phyloP scores from a whole-genome alignment of 2,329 filamentous ascomycete genomes.

The Boeremia lycopersici region DNA sequence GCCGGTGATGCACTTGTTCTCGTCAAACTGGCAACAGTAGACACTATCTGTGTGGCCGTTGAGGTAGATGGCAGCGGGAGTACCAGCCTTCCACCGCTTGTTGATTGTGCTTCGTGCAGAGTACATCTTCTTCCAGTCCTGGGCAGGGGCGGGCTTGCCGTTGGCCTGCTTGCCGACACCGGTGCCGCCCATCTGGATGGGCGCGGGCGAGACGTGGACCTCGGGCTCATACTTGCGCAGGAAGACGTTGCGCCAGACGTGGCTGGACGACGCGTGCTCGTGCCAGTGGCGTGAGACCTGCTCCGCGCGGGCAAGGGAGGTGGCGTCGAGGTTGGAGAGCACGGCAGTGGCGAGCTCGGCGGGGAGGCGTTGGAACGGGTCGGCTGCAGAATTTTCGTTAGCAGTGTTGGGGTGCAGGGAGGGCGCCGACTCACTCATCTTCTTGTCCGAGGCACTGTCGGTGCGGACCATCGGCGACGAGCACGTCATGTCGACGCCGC shows the following conservation, averaged over 20 bases:
- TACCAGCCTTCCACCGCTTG: constrained; percentile 77
- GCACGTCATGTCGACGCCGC: constrained; percentile 47
- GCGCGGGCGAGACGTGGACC: constrained; percentile 52
- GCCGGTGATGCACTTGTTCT: constrained; percentile 96
- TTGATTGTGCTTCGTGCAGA: constrained; percentile 76
- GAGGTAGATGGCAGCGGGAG: constrained; percentile 82
- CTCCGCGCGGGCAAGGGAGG: constrained; percentile 61
- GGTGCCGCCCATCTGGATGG: constrained; percentile 57
- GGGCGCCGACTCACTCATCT: constrained; percentile 37
- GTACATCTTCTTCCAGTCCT: constrained; percentile 88
- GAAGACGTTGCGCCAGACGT: constrained; percentile 69
- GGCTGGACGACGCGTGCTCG: constrained; percentile 59
- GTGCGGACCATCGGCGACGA: constrained; percentile 40
- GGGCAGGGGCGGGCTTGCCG: constrained; percentile 57
- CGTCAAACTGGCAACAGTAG: constrained; percentile 97
- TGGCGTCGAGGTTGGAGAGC: constrained; percentile 64
- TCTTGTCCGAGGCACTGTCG: constrained; percentile 42
- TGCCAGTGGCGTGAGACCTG: constrained; percentile 64
- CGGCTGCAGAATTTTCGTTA: constrained; percentile 39
- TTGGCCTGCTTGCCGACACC: constrained; percentile 59
- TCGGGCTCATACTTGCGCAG: constrained; percentile 58
- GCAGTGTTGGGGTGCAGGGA: neutral
- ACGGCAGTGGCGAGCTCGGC: constrained; percentile 65
- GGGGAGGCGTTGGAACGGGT: constrained; percentile 62
- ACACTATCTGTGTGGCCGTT: constrained; percentile 95